A percentile compares a stretch with the other conserved stretches of the same genome.
Conservation (phyloP, 495 filamentous ascomycete genomes). For the Talaromyces nanjingensis region DNA sequence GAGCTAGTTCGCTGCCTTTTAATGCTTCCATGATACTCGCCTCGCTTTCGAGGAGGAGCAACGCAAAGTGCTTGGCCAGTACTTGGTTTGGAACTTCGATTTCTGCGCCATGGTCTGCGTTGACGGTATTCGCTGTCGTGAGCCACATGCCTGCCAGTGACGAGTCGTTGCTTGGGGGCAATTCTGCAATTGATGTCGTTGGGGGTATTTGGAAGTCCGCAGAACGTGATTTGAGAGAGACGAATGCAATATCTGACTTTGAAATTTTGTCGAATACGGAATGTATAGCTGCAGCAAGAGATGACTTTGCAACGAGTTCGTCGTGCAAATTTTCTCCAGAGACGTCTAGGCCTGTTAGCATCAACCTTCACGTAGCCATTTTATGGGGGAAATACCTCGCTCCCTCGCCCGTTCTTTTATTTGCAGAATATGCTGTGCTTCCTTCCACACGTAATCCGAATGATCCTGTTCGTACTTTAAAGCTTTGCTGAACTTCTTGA, state of each 20-base stretch:
- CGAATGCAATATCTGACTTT: conserved; percentile 71
- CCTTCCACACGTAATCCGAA: conserved; percentile 79
- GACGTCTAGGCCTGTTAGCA: conserved; percentile 19
- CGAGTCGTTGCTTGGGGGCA: conserved; percentile 60
- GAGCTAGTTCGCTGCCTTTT: conserved; percentile 63
- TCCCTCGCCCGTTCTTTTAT: conserved; percentile 75
- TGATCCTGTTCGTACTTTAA: conserved; percentile 87
- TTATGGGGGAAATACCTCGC: conserved; percentile 45
- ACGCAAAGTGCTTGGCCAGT: conserved; percentile 75
- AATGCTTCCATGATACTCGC: conserved; percentile 65
- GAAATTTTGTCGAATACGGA: conserved; percentile 76
- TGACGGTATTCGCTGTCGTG: conserved; percentile 74
- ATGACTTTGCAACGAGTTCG: conserved; percentile 64
- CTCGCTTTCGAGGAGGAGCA: conserved; percentile 78
- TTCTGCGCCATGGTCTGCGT: conserved; percentile 53
- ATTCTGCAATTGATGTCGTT: conserved; percentile 63
- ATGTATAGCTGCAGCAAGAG: conserved; percentile 76
- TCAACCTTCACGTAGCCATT: not conserved
- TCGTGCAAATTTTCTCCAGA: conserved; percentile 36
- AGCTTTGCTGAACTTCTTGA: conserved; percentile 82
- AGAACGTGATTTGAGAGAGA: conserved; percentile 53
- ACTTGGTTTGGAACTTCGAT: conserved; percentile 46
- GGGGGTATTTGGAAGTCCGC: conserved; percentile 84
- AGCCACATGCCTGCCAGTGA: conserved; percentile 70
- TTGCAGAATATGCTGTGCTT: conserved; percentile 68